Evolutionary conservation across 257 asterid genomes (phyloP), one percentile per base, ranked within the genome.

Genomic region (Ballota nigra): DNA sequence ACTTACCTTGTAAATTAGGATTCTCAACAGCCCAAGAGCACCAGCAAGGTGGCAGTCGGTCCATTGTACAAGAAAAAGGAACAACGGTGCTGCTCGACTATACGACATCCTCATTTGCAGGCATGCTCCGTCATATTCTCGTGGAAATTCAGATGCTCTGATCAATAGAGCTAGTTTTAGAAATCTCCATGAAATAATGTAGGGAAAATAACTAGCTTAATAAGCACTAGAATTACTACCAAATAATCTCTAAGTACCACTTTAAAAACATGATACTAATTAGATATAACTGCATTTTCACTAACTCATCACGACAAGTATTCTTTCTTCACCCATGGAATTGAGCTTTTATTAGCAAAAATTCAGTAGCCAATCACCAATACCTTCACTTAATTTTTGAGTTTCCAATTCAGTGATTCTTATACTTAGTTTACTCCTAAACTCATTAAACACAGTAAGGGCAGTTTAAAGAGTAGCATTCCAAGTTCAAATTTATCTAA

Each of bases 91-190:
- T 11, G 92, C 98, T 10, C 96, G 97, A 69, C 98, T 88, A 69
- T 90, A 92, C 4, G 97, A 90, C 89, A 92, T 84, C 80, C 98
- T 86, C 98, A 92, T 90, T 71, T 92, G 98, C 28, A 92, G 79
- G 81, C 90, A 86, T 5, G 95, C 98, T 16, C 96, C 96, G 74
- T 92, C 97, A 33, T 87, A 90, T 73, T 92, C 97, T 38, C 88
- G 36, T 8, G 92, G 79, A 68, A 86, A 90, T 63, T 92, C 97
- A 4, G 98, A 88, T 61, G 98, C 97, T 83, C 98, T 92, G 87
- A 69, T 59, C 26, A 53, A 55, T 55, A 56, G 18, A 36, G 18
- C 18, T 65, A 8, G 58, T 11, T 29, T 29, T 18, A 52, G 58
- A n/a, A 56, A 13, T 16, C 16, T 31, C 63, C 52, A 6, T 2